phyloP scores from a whole-genome alignment of 495 filamentous ascomycete genomes.

The Talaromyces proteolyticus region DNA sequence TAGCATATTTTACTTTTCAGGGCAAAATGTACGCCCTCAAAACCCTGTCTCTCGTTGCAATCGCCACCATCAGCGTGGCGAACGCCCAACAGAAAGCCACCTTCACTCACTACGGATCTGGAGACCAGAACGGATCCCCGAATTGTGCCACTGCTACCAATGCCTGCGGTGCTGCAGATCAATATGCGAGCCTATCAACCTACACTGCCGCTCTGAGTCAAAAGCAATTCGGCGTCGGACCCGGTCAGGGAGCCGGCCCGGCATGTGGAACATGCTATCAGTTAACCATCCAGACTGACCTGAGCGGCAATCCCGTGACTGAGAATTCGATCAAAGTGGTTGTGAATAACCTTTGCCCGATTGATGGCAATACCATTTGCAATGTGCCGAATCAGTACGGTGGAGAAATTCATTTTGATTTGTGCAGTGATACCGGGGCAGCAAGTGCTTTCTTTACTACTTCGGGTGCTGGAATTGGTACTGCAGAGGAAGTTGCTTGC shows the following conservation, averaged over 20 bases:
- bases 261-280: slow-evolving; percentile 29
- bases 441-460: slow-evolving; percentile 20
- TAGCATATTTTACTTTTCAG: too few relatives aligned
- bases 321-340: slow-evolving; percentile 13
- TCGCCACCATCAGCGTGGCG: neutral
- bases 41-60: neutral
- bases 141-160: slow-evolving; percentile 15
- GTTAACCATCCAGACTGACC: slow-evolving; percentile 19
- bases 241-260: slow-evolving; percentile 23
- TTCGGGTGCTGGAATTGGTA: neutral
- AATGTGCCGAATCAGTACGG: slow-evolving; percentile 27
- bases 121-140: slow-evolving; percentile 11
- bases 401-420: slow-evolving; percentile 30
- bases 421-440: slow-evolving; percentile 27
- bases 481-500: neutral
- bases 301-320: slow-evolving; percentile 13
- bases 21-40: too few relatives aligned
- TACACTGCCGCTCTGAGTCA: slow-evolving; percentile 27
- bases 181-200: slow-evolving; percentile 6
- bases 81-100: slow-evolving; percentile 3
- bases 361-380: slow-evolving; percentile 23
- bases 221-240: slow-evolving; percentile 26
- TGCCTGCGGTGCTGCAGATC: slow-evolving; percentile 12
- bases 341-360: slow-evolving; percentile 31
- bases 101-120: slow-evolving; percentile 14